These are phyloP conservation scores for Ballota nigra DNA, from an alignment of 257 asterid species.

Conservation along the genomic window DNA sequence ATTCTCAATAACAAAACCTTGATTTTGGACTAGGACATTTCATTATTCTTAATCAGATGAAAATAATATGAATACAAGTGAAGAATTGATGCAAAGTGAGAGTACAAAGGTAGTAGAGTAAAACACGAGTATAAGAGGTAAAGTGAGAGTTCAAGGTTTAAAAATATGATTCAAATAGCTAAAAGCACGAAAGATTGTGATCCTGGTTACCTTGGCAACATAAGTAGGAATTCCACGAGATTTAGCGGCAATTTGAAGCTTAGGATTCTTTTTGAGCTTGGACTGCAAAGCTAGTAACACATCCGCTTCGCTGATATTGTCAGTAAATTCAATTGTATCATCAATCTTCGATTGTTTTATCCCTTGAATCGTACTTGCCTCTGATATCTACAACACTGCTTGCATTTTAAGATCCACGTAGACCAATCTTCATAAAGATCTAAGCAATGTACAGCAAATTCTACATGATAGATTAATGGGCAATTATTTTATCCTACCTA, in stretches of 20 bases:
- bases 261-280: slow-evolving; percentile 85
- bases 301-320: slow-evolving; percentile 93
- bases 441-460: slow-evolving; percentile 12
- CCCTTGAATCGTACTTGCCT: slow-evolving; percentile 78
- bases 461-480: slow-evolving; percentile 7
- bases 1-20: background rate
- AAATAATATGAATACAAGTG: background rate
- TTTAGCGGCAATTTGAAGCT: slow-evolving; percentile 93
- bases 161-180: background rate
- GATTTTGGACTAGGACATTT: background rate
- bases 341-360: slow-evolving; percentile 65
- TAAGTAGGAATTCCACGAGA: slow-evolving; percentile 86
- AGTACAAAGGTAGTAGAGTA: background rate
- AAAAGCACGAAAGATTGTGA: too few relatives aligned
- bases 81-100: background rate
- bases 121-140: background rate
- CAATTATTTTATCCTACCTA: slow-evolving; percentile 6
- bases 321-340: slow-evolving; percentile 62
- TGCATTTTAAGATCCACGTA: slow-evolving; percentile 38
- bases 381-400: slow-evolving; percentile 79
- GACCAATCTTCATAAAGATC: slow-evolving; percentile 27
- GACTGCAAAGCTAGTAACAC: slow-evolving; percentile 82
- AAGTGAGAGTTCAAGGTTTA: background rate
- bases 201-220: slow-evolving; percentile 55
- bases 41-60: background rate